Evolutionary conservation across 2,329 filamentous ascomycete species (phyloP).

Genomic region (Microcyclospora tardicrescens): DNA sequence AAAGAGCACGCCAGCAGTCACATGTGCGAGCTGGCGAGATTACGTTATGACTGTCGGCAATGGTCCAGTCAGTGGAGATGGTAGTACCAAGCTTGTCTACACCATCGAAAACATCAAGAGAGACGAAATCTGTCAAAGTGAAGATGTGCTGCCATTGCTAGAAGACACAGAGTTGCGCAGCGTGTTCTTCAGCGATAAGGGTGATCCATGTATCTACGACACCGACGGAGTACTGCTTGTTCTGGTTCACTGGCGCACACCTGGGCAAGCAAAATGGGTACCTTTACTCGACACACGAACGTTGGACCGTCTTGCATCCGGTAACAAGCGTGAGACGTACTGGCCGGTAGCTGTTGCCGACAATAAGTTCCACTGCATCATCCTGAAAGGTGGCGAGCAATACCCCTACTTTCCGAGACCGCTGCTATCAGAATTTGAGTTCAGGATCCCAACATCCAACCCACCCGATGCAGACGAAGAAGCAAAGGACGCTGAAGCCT

Average conservation of each 20-base stretch:
- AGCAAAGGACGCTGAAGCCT: slow-evolving; percentile 27
- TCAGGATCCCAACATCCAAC: slow-evolving; percentile 62
- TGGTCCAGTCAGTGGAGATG: slow-evolving; percentile 68
- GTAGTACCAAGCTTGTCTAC: slow-evolving; percentile 67
- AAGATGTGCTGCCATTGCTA: slow-evolving; percentile 78
- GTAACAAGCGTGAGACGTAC: slow-evolving; percentile 79
- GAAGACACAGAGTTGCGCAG: slow-evolving; percentile 60
- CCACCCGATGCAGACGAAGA: slow-evolving; percentile 35
- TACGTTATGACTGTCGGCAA: slow-evolving; percentile 96
- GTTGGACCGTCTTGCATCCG: slow-evolving; percentile 67
- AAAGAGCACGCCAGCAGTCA: slow-evolving; percentile 80
- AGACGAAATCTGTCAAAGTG: slow-evolving; percentile 86
- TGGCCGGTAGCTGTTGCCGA: slow-evolving; percentile 91
- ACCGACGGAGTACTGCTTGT: slow-evolving; percentile 78
- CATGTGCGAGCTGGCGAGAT: slow-evolving; percentile 86
- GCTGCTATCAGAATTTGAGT: slow-evolving; percentile 84
- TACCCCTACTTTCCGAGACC: slow-evolving; percentile 89
- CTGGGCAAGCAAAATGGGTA: slow-evolving; percentile 78
- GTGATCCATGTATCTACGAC: slow-evolving; percentile 96
- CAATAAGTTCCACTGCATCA: slow-evolving; percentile 94
- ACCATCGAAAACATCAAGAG: slow-evolving; percentile 90
- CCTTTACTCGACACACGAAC: slow-evolving; percentile 82
- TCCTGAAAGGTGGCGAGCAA: slow-evolving; percentile 86
- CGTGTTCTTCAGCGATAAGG: slow-evolving; percentile 83
- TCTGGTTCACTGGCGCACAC: slow-evolving; percentile 78